These are phyloP conservation scores for Dothiorella sarmentorum DNA, from an alignment of 2,329 filamentous ascomycete genomes.

Conservation along the genomic window DNA sequence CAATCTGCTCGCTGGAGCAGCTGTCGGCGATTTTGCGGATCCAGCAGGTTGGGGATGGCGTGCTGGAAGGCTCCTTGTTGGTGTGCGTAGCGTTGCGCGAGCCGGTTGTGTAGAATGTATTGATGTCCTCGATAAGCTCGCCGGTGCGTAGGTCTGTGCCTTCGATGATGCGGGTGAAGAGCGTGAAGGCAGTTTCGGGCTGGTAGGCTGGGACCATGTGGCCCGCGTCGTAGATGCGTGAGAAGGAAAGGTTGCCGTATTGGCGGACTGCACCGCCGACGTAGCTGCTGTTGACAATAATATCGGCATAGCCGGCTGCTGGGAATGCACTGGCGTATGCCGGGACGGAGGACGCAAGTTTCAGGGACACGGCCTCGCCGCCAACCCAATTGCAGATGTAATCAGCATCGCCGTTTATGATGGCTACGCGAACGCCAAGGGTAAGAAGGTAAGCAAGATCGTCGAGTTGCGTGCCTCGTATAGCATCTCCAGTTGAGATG, in stretches of 20 bases:
- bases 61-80: slow-evolving; percentile 49
- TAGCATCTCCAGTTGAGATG: slow-evolving; percentile 43
- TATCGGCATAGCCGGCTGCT: slow-evolving; percentile 66
- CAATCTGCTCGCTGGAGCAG: slow-evolving; percentile 52
- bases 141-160: slow-evolving; percentile 49
- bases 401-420: slow-evolving; percentile 66
- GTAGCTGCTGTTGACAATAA: slow-evolving; percentile 65
- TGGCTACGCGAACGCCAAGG: slow-evolving; percentile 53
- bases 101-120: slow-evolving; percentile 47
- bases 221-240: slow-evolving; percentile 51
- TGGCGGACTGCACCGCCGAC: slow-evolving; percentile 72
- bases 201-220: slow-evolving; percentile 50
- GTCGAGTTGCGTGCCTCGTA: slow-evolving; percentile 39
- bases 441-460: slow-evolving; percentile 43
- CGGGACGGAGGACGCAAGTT: slow-evolving; percentile 45
- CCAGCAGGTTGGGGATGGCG: slow-evolving; percentile 57
- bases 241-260: slow-evolving; percentile 63
- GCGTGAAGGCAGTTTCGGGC: slow-evolving; percentile 49
- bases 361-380: slow-evolving; percentile 66
- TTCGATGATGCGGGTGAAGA: slow-evolving; percentile 52
- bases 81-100: slow-evolving; percentile 55
- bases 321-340: slow-evolving; percentile 56
- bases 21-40: slow-evolving; percentile 51
- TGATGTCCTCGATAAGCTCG: slow-evolving; percentile 46
- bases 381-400: slow-evolving; percentile 64